Conservation (phyloP, 352 stramenopile species). For the Phytophthora gonapodyides region DNA sequence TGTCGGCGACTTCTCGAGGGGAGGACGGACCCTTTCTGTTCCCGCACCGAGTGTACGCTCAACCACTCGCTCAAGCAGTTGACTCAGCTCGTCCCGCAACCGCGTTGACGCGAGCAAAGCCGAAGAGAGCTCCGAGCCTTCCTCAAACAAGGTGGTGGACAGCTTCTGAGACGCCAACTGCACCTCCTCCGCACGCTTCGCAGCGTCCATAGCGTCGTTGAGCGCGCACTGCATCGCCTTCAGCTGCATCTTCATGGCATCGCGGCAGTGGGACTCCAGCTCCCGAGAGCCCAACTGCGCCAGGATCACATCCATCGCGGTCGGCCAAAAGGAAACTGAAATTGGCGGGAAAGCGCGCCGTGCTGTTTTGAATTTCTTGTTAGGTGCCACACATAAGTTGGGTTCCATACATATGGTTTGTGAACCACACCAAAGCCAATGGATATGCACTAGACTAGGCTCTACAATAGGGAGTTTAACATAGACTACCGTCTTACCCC, state of each 20-base stretch:
- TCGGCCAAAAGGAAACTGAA: neutral
- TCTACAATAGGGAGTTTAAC: too few species aligned
- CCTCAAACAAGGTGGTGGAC: conserved; percentile 14
- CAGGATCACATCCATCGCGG: conserved; percentile 13
- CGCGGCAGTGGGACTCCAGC: conserved; percentile 10
- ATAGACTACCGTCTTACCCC: too few species aligned
- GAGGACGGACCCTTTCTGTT: neutral
- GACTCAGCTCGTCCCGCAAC: conserved; percentile 2
- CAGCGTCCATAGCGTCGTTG: conserved; percentile 1
- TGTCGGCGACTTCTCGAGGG: neutral
- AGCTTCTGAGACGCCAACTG: conserved; percentile 10
- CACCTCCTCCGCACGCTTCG: conserved; percentile 11
- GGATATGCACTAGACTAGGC: too few species aligned
- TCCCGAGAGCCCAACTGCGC: conserved; percentile 7
- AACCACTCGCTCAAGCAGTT: conserved; percentile 5
- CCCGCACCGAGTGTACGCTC: neutral
- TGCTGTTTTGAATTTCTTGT: too few species aligned
- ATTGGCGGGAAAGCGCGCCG: neutral
- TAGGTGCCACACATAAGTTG: too few species aligned
- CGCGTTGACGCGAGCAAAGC: conserved; percentile 5
- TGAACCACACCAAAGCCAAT: too few species aligned
- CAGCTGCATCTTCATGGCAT: conserved; percentile 18
- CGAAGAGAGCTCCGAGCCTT: conserved; percentile 13
- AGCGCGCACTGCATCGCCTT: conserved; percentile 2
- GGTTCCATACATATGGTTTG: too few species aligned